Percentiles rank a stretch among this genome's conserved stretches.
Evolutionary conservation across 805 yeast species (phyloP).

Genomic region (Candida nanaspora): DNA sequence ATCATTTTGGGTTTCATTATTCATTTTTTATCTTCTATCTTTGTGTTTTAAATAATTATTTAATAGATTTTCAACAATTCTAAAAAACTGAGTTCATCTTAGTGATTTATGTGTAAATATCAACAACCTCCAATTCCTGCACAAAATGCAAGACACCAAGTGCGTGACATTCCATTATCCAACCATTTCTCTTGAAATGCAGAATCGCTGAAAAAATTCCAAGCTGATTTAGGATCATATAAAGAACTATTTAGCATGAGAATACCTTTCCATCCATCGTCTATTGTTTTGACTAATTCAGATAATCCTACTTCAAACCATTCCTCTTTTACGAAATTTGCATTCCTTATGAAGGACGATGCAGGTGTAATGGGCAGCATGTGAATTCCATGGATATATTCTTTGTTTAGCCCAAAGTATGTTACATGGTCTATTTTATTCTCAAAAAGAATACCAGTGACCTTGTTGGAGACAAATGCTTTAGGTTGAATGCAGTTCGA

Average conservation of each 20-base stretch:
- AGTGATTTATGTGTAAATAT: too few species aligned
- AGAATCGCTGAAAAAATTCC: slow-evolving; percentile 32
- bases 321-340: slow-evolving; percentile 41
- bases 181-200: slow-evolving; percentile 31
- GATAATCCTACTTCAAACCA: slow-evolving; percentile 27
- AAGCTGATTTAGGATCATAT: slow-evolving; percentile 33
- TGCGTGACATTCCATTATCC: slow-evolving; percentile 56
- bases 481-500: slow-evolving; percentile 46
- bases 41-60: background rate
- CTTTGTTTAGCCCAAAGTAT: slow-evolving; percentile 53
- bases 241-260: slow-evolving; percentile 38
- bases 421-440: slow-evolving; percentile 70
- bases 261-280: slow-evolving; percentile 63
- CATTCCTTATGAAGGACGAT: slow-evolving; percentile 47
- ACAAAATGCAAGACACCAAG: slow-evolving; percentile 55
- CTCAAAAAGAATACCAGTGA: slow-evolving; percentile 63
- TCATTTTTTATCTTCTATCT: background rate
- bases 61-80: slow-evolving; percentile 1
- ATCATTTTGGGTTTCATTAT: background rate
- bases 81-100: background rate
- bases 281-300: slow-evolving; percentile 31
- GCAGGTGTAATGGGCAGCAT: slow-evolving; percentile 68
- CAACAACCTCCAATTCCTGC: slow-evolving; percentile 37
- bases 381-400: slow-evolving; percentile 73
- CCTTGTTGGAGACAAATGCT: slow-evolving; percentile 48